phyloP scores from a whole-genome alignment of 805 yeast species.

The Helenozyma baotianmanensis region DNA sequence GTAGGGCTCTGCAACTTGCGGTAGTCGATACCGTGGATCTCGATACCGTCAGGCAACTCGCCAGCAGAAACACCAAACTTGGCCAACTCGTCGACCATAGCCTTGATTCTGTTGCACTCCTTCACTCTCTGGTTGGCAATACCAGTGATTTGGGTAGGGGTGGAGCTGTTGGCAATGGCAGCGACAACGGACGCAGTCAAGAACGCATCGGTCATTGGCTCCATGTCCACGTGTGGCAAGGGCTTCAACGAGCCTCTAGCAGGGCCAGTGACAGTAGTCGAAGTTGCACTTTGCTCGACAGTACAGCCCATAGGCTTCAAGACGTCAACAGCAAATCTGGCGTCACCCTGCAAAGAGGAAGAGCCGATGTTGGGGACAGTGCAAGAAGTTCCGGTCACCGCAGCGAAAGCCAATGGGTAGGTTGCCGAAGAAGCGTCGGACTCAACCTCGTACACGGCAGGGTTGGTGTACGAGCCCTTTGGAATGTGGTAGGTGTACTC shows the following conservation, averaged over 20 bases:
- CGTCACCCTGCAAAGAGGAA: slow-evolving; percentile 92
- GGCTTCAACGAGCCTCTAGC: slow-evolving; percentile 64
- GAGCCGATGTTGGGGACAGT: slow-evolving; percentile 94
- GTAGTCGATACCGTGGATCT: slow-evolving; percentile 64
- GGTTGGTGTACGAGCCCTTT: slow-evolving; percentile 72
- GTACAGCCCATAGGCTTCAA: slow-evolving; percentile 91
- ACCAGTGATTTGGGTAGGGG: slow-evolving; percentile 70
- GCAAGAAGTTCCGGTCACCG: slow-evolving; percentile 87
- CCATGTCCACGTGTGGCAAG: slow-evolving; percentile 84
- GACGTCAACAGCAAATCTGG: slow-evolving; percentile 91
- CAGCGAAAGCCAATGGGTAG: slow-evolving; percentile 96
- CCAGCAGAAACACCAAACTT: slow-evolving; percentile 85
- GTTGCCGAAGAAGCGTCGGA: slow-evolving; percentile 98
- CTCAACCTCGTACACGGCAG: slow-evolving; percentile 82
- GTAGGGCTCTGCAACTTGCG: slow-evolving; percentile 52
- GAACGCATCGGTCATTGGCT: slow-evolving; percentile 99
- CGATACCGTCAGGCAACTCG: slow-evolving; percentile 91
- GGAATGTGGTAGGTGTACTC: slow-evolving; percentile 89
- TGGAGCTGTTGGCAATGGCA: slow-evolving; percentile 70
- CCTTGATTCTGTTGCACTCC: slow-evolving; percentile 93
- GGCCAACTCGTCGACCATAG: slow-evolving; percentile 84
- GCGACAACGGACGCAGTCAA: slow-evolving; percentile 96
- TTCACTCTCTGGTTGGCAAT: slow-evolving; percentile 98
- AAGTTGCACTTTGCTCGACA: slow-evolving; percentile 75
- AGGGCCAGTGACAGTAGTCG: slow-evolving; percentile 93